A percentile compares a stretch with the other conserved stretches of the same genome.
Evolutionary conservation across 2,329 filamentous ascomycete genomes (phyloP).

Genomic region (Fusarium equiseti): DNA sequence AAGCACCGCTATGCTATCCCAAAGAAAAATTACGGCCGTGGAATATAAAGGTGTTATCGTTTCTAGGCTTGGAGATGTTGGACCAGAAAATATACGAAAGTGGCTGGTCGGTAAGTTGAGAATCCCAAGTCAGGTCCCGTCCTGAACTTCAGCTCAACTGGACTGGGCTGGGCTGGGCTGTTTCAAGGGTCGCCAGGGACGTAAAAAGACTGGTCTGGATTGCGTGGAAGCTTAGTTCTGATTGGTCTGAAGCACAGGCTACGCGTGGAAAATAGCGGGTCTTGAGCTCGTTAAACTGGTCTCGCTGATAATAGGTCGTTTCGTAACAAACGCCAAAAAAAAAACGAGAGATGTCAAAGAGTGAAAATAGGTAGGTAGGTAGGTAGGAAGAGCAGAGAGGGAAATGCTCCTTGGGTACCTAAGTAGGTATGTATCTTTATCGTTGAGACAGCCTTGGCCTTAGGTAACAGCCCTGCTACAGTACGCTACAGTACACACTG

Average conservation of each 20-base stretch:
- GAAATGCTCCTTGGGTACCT: neutral
- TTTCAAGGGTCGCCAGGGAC: constrained; percentile 37
- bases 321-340: constrained; percentile 12
- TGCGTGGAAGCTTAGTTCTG: constrained; percentile 39
- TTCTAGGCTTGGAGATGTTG: constrained; percentile 10
- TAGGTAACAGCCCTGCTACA: constrained; percentile 27
- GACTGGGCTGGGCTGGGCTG: neutral
- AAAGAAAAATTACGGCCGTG: neutral
- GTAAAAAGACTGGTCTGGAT: constrained; percentile 33
- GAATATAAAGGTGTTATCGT: constrained; percentile 5
- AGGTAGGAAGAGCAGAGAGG: neutral
- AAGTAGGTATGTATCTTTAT: neutral
- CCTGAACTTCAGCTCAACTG: constrained; percentile 22
- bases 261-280: constrained; percentile 41
- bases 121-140: constrained; percentile 17
- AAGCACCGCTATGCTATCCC: neutral
- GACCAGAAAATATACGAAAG: constrained; percentile 26
- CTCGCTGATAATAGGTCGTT: constrained; percentile 16
- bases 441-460: constrained; percentile 5
- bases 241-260: constrained; percentile 31
- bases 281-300: constrained; percentile 6
- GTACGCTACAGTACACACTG: neutral
- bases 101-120: constrained; percentile 30
- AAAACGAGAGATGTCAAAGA: constrained; percentile 32
- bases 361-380: neutral